Conservation (phyloP, 305 asterid genomes). For the Fraxinus platypoda region DNA sequence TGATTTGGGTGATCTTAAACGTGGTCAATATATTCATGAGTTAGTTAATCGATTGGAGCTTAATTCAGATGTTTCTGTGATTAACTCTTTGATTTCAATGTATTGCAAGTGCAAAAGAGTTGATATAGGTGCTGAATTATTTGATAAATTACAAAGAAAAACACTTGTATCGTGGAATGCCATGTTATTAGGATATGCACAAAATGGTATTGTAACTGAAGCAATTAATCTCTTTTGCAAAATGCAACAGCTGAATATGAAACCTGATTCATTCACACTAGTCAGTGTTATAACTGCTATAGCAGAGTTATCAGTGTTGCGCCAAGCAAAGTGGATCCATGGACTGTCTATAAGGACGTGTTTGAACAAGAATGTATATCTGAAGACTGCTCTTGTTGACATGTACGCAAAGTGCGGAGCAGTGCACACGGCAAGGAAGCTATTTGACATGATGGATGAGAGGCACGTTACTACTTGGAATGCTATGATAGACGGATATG, state of each 20-base stretch:
- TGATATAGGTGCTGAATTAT: constrained; percentile 60
- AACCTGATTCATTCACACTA: constrained; percentile 80
- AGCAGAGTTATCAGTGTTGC: constrained; percentile 72
- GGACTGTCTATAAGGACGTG: constrained; percentile 57
- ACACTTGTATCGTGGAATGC: constrained; percentile 92
- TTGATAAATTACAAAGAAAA: constrained; percentile 44
- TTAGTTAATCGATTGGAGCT: constrained; percentile 46
- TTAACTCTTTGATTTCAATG: constrained; percentile 85
- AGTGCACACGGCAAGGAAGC: constrained; percentile 59
- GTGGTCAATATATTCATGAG: constrained; percentile 62
- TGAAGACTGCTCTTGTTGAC: constrained; percentile 85
- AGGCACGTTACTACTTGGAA: constrained; percentile 90
- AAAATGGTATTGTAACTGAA: constrained; percentile 54
- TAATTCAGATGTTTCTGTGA: constrained; percentile 55
- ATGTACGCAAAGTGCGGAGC: constrained; percentile 96
- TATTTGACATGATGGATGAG: constrained; percentile 63
- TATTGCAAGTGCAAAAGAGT: constrained; percentile 81
- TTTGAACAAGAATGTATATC: constrained; percentile 57
- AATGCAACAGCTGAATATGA: constrained; percentile 54
- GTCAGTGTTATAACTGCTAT: constrained; percentile 82
- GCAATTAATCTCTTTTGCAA: constrained; percentile 63
- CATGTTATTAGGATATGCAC: constrained; percentile 83
- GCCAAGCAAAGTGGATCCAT: constrained; percentile 89
- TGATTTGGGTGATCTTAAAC: constrained; percentile 47
- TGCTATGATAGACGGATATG: constrained; percentile 97